Evolutionary conservation across 2,329 filamentous ascomycete genomes (phyloP), one percentile per base, ranked within the genome.

Genomic region (Fusarium annulatum): DNA sequence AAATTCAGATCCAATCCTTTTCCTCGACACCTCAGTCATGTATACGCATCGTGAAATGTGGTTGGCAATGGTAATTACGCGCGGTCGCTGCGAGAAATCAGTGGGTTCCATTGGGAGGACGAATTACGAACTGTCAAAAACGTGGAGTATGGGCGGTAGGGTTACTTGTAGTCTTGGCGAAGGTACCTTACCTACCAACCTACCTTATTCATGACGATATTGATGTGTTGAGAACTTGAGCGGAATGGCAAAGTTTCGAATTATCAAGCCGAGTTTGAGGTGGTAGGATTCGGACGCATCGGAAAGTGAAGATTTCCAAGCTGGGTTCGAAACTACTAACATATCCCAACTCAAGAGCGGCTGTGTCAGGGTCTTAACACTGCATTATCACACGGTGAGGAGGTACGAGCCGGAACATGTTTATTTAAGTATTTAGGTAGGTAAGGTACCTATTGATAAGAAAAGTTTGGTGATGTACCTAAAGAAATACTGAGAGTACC

Each of bases 111-210:
- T 33, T 49, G 51, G 65, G 61, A 49, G 34, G 41, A 55, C 46
- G 49, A 64, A 61, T 64, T 68, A 58, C 58, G 45, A 73, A 59
- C 46, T 55, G 59, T 64, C 48, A 66, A 67, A 48, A 71, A 61
- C 66, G 67, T 67, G 66, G 61, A 67, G 58, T 67, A 71, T 52
- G 39, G 41, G 61, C 49, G 58, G 69, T 70, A 73, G 61, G 71
- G 71, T 73, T 69, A 65, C 51, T 65, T 73, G 57, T 38, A 67
- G 67, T 56, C 70, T 73, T 73, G 70, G 70, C 70, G 39, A 55
- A 53, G 36, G 16, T 34, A 33, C 48, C 21, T 23, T 23, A 11
- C 30, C 46, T 33, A 14, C 18, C 3, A 33, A n/a, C 39, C 39
- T 46, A 48, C 12, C 45, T 21, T 34, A 61, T 41, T 51, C 36